phyloP scores from a whole-genome alignment of 2,329 filamentous ascomycete species.

The Diaporthe ilicicola region DNA sequence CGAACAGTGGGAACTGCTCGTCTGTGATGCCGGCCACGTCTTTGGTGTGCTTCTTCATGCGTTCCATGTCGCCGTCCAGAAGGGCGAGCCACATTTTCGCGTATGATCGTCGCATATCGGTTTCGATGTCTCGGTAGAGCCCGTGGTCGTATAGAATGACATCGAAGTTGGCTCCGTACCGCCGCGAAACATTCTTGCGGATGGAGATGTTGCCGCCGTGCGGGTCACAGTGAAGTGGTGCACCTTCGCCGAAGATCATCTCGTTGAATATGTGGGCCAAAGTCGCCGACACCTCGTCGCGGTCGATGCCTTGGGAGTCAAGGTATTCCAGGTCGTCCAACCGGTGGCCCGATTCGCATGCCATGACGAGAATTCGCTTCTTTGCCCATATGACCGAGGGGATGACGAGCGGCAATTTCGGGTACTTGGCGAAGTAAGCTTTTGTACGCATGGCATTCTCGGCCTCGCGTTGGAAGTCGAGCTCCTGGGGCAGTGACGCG shows the following conservation, averaged over 20 bases:
- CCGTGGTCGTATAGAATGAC: conserved; percentile 97
- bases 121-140: conserved; percentile 90
- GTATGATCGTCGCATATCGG: conserved; percentile 81
- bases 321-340: conserved; percentile 90
- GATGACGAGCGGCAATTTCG: conserved; percentile 83
- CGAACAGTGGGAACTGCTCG: conserved; percentile 93
- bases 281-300: conserved; percentile 93
- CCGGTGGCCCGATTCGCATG: conserved; percentile 84
- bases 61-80: conserved; percentile 83
- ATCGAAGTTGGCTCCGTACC: conserved; percentile 81
- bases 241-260: conserved; percentile 94
- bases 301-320: conserved; percentile 85
- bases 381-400: conserved; percentile 91
- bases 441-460: conserved; percentile 82
- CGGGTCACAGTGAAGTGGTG: conserved; percentile 94
- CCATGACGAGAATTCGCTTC: conserved; percentile 93
- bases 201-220: conserved; percentile 97
- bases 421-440: conserved; percentile 80
- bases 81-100: conserved; percentile 98
- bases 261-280: conserved; percentile 96
- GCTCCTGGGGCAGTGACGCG: conserved; percentile 84
- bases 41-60: conserved; percentile 88
- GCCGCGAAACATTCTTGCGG: conserved; percentile 72
- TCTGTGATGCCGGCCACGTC: conserved; percentile 91
- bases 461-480: conserved; percentile 89